Percentiles rank a stretch among this genome's conserved stretches.
phyloP scores from a whole-genome alignment of 2,329 filamentous ascomycete species.

The Lachnellula occidentalis region DNA sequence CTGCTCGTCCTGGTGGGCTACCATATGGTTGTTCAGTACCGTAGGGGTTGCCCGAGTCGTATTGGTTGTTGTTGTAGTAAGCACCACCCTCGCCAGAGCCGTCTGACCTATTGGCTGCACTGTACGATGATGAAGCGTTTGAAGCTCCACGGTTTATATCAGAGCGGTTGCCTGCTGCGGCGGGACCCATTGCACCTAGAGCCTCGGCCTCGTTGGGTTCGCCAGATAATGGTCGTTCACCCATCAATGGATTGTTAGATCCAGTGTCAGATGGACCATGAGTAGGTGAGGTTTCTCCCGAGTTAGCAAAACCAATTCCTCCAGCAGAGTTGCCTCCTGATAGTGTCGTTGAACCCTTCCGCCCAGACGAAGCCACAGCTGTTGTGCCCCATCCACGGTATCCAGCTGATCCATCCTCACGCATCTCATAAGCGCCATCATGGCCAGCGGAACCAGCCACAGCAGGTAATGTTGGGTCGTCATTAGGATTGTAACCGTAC shows the following conservation, averaged over 20 bases:
- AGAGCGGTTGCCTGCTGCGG: constrained; percentile 57
- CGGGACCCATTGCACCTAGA: constrained; percentile 74
- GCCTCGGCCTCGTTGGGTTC: constrained; percentile 75
- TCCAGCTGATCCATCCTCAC: constrained; percentile 68
- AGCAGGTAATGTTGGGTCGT: constrained; percentile 72
- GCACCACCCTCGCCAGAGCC: constrained; percentile 49
- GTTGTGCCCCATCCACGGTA: constrained; percentile 96
- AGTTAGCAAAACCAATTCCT: constrained; percentile 60
- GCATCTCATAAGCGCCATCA: constrained; percentile 65
- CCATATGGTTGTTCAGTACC: constrained; percentile 36
- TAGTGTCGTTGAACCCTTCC: constrained; percentile 85
- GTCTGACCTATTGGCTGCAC: constrained; percentile 70
- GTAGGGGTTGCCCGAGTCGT: constrained; percentile 53
- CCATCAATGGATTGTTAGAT: constrained; percentile 61
- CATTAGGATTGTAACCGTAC: constrained; percentile 96
- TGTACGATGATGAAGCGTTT: constrained; percentile 95
- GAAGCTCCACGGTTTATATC: constrained; percentile 86
- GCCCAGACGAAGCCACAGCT: constrained; percentile 58
- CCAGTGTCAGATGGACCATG: constrained; percentile 62
- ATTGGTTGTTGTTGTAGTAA: constrained; percentile 52
- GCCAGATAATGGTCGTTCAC: constrained; percentile 44
- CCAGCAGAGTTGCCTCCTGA: constrained; percentile 59
- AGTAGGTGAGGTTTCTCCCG: constrained; percentile 67
- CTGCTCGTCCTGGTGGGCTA: constrained; percentile 35
- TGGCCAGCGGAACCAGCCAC: constrained; percentile 36